These are phyloP conservation scores for Metschnikowia shivogae DNA, from an alignment of 805 yeast genomes.

Conservation along the genomic window DNA sequence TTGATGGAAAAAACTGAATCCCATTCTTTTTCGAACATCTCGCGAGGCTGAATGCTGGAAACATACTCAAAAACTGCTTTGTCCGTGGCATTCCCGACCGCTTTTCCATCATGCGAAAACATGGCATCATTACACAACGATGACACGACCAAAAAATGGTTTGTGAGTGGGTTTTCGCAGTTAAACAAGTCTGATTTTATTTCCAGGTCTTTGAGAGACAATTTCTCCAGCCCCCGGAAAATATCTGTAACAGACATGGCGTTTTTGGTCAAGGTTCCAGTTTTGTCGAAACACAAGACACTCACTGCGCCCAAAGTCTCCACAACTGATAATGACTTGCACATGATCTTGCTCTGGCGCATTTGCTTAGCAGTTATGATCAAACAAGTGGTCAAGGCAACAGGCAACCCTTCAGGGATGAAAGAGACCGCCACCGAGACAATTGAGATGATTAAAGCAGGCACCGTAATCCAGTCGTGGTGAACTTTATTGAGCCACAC, in stretches of 20 bases:
- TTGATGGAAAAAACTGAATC: constrained; percentile 26
- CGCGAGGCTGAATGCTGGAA: constrained; percentile 16
- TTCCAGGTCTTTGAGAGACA: constrained; percentile 12
- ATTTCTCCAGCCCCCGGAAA: constrained; percentile 14
- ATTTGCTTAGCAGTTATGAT: constrained; percentile 46
- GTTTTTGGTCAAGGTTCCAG: constrained; percentile 49
- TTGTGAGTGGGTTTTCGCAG: constrained; percentile 7
- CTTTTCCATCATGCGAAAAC: constrained; percentile 17
- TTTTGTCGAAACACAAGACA: constrained; percentile 41
- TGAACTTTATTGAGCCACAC: constrained; percentile 38
- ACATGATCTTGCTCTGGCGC: constrained; percentile 42
- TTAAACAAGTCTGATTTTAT: constrained; percentile 14
- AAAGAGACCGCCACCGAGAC: constrained; percentile 47
- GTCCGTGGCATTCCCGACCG: constrained; percentile 48
- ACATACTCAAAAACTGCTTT: constrained; percentile 39
- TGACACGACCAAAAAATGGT: constrained; percentile 20
- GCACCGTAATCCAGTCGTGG: constrained; percentile 40
- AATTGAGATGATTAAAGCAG: constrained; percentile 39
- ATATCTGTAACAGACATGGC: constrained; percentile 40
- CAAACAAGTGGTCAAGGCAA: constrained; percentile 48
- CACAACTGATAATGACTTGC: constrained; percentile 44
- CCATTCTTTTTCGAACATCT: constrained; percentile 18
- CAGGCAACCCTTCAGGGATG: constrained; percentile 50
- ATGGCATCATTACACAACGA: constrained; percentile 35
- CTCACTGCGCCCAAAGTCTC: constrained; percentile 58